phyloP scores from a whole-genome alignment of 192 early-diverging fungal genomes.

The Podila verticillata region DNA sequence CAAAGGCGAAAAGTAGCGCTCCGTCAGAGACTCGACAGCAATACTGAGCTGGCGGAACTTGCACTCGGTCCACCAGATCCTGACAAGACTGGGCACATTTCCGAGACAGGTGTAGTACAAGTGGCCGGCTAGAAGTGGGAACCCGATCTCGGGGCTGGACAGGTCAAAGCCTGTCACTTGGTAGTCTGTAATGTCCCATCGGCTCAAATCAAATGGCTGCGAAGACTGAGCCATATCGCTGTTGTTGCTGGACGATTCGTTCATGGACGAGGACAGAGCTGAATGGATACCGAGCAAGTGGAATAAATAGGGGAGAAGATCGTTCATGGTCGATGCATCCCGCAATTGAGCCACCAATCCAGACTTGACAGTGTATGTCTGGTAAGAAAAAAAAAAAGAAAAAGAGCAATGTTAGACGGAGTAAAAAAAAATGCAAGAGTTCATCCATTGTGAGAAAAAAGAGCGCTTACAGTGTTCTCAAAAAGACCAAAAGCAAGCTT shows the following conservation, averaged over 20 bases:
- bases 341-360: constrained; percentile 67
- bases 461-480: constrained; percentile 71
- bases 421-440: not conserved
- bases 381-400: not conserved
- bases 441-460: not conserved
- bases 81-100: constrained; percentile 74
- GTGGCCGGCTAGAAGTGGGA: constrained; percentile 77
- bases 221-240: constrained; percentile 18
- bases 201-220: constrained; percentile 70
- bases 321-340: constrained; percentile 54
- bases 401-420: not conserved
- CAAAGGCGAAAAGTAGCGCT: constrained; percentile 72
- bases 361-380: constrained; percentile 74
- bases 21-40: constrained; percentile 80
- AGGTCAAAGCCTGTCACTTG: constrained; percentile 65
- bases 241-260: constrained; percentile 19
- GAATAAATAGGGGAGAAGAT: constrained; percentile 72
- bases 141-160: constrained; percentile 57
- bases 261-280: constrained; percentile 40
- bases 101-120: constrained; percentile 72
- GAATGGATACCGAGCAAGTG: constrained; percentile 67
- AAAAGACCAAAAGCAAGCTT: constrained; percentile 82
- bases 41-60: constrained; percentile 79
- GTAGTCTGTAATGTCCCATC: constrained; percentile 74
- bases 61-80: constrained; percentile 85